These are phyloP conservation scores for Davidsoniella eucalypti DNA, from an alignment of 2,329 filamentous ascomycete species.

Conservation along the genomic window DNA sequence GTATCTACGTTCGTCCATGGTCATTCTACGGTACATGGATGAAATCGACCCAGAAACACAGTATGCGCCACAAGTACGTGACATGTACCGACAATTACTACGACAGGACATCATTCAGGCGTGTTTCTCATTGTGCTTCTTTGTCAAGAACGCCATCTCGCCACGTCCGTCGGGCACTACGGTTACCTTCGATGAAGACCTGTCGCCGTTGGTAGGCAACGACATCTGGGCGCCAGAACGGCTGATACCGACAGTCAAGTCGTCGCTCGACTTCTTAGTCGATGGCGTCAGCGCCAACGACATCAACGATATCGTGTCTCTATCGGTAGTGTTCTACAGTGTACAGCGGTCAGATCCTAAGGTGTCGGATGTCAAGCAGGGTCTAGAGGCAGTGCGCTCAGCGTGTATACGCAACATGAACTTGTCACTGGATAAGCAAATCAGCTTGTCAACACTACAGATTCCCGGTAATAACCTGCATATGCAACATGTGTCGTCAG, in stretches of 20 bases:
- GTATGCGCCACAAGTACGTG: conserved; percentile 30
- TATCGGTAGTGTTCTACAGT: conserved; percentile 31
- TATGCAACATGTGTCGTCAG: background rate
- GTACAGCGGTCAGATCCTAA: conserved; percentile 27
- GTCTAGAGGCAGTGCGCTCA: conserved; percentile 27
- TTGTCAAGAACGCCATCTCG: conserved; percentile 23
- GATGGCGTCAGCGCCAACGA: conserved; percentile 32
- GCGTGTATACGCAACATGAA: conserved; percentile 28
- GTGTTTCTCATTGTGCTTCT: conserved; percentile 38
- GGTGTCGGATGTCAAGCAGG: conserved; percentile 25
- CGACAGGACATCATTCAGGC: conserved; percentile 39
- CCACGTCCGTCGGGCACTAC: background rate
- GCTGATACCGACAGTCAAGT: conserved; percentile 29
- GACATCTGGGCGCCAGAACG: conserved; percentile 26
- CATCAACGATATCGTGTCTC: conserved; percentile 31
- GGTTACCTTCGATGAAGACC: conserved; percentile 6
- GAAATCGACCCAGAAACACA: conserved; percentile 32
- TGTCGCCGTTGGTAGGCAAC: conserved; percentile 4
- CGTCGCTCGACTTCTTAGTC: conserved; percentile 29
- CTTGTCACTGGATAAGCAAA: conserved; percentile 24
- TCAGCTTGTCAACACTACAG: conserved; percentile 5
- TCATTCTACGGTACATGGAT: conserved; percentile 37
- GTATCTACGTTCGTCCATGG: conserved; percentile 38
- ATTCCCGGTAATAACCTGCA: background rate
- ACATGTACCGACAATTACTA: conserved; percentile 36